Evolutionary conservation across 768 basidiomycete species (phyloP).

Genomic region (Russula compacta): DNA sequence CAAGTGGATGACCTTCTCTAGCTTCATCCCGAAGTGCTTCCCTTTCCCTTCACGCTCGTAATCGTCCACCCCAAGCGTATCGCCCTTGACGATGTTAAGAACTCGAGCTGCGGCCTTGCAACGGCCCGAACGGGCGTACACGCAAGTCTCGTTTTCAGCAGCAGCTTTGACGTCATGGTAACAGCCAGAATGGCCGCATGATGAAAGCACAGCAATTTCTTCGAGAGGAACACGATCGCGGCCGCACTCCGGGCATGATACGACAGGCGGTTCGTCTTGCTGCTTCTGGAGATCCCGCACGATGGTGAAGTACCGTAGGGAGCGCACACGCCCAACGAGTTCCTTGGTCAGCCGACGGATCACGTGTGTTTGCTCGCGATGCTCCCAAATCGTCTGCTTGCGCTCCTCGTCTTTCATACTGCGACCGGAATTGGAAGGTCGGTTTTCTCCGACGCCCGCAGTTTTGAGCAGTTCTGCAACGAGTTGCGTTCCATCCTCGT

Average conservation of each 20-base stretch:
- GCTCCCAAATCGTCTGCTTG: constrained; percentile 67
- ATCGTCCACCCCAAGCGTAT: constrained; percentile 74
- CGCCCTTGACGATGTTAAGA: constrained; percentile 75
- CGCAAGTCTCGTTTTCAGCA: constrained; percentile 75
- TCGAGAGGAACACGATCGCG: constrained; percentile 46
- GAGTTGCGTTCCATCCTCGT: constrained; percentile 62
- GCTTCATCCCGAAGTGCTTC: constrained; percentile 74
- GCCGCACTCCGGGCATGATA: constrained; percentile 56
- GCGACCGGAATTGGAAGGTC: constrained; percentile 11
- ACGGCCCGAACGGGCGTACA: constrained; percentile 55
- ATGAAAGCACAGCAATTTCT: constrained; percentile 79
- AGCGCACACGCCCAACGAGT: constrained; percentile 81
- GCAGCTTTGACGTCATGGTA: constrained; percentile 58
- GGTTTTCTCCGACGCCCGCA: constrained; percentile 38
- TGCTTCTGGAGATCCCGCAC: constrained; percentile 85
- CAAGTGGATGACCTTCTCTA: constrained; percentile 66
- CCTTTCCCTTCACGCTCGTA: constrained; percentile 60
- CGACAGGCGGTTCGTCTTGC: constrained; percentile 44
- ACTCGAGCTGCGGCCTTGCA: constrained; percentile 75
- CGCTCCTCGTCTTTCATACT: constrained; percentile 46
- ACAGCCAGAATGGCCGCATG: constrained; percentile 88
- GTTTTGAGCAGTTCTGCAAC: constrained; percentile 51
- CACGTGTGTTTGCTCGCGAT: constrained; percentile 80
- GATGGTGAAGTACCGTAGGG: constrained; percentile 84
- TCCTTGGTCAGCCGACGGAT: constrained; percentile 81